These are phyloP conservation scores for Allantophomopsis cytisporea DNA, from an alignment of 2,329 filamentous ascomycete genomes.

Conservation along the genomic window DNA sequence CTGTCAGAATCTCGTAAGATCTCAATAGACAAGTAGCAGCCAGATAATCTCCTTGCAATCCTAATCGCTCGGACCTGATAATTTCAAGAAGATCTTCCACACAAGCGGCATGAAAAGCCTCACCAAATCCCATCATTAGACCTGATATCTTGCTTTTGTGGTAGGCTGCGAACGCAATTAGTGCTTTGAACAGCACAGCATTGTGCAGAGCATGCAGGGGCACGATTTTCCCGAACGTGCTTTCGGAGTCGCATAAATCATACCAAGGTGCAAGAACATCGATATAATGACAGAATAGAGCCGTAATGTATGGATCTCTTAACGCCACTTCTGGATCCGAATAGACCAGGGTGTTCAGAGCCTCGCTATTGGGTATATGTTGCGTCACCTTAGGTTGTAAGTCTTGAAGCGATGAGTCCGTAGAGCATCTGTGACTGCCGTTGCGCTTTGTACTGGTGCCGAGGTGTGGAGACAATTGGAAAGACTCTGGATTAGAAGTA, in stretches of 20 bases:
- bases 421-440: too few relatives aligned
- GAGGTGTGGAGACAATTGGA: neutral
- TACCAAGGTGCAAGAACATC: constrained; percentile 28
- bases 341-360: too few relatives aligned
- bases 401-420: too few relatives aligned
- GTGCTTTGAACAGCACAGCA: constrained; percentile 27
- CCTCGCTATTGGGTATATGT: too few relatives aligned
- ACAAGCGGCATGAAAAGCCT: constrained; percentile 24
- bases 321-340: neutral
- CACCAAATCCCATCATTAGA: constrained; percentile 12
- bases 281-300: constrained; percentile 26
- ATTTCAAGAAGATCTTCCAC: constrained; percentile 23
- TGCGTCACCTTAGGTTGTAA: too few relatives aligned
- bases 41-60: constrained; percentile 21
- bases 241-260: constrained; percentile 26
- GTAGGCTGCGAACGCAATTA: constrained; percentile 29
- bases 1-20: constrained; percentile 32
- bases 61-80: constrained; percentile 8
- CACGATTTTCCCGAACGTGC: constrained; percentile 21
- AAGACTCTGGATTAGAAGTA: constrained; percentile 1
- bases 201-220: constrained; percentile 23
- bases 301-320: constrained; percentile 12
- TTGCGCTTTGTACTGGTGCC: neutral
- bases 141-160: constrained; percentile 21
- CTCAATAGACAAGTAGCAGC: constrained; percentile 31